These are phyloP conservation scores for Hippophae tibetana DNA, from an alignment of 306 rosid species.

Conservation along the genomic window DNA sequence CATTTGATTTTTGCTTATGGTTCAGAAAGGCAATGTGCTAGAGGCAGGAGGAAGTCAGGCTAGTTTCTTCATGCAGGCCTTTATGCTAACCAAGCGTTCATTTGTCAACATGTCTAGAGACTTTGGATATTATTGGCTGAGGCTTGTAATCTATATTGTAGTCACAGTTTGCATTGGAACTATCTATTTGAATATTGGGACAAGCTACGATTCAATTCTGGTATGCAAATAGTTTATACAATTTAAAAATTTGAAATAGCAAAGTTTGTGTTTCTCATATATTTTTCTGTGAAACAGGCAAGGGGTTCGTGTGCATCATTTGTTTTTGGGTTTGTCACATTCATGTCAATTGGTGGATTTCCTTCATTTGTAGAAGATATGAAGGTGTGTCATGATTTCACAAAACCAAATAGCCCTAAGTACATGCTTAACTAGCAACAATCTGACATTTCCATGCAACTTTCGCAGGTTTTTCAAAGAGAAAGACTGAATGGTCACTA, in stretches of 20 bases:
- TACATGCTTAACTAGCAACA: neutral
- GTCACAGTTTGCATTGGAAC: slow-evolving; percentile 88
- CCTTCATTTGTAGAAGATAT: slow-evolving; percentile 98
- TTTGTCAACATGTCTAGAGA: slow-evolving; percentile 96
- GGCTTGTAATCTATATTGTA: slow-evolving; percentile 84
- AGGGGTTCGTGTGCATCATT: slow-evolving; percentile 98
- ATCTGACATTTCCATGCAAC: neutral
- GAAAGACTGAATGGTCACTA: slow-evolving; percentile 96
- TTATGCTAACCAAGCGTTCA: slow-evolving; percentile 74
- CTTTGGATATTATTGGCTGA: slow-evolving; percentile 94
- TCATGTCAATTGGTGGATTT: slow-evolving; percentile 96
- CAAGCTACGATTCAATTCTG: slow-evolving; percentile 82
- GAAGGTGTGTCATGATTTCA: slow-evolving; percentile 42
- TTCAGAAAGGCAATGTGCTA: slow-evolving; percentile 83
- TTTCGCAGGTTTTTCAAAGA: slow-evolving; percentile 76
- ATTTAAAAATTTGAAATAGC: neutral
- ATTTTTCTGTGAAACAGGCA: slow-evolving; percentile 42
- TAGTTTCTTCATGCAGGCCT: slow-evolving; percentile 76
- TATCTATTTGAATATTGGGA: slow-evolving; percentile 78
- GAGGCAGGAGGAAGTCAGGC: slow-evolving; percentile 97
- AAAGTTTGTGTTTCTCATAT: neutral
- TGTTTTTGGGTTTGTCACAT: slow-evolving; percentile 88
- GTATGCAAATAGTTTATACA: slow-evolving; percentile 23
- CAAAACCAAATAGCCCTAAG: neutral
- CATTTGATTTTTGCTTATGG: neutral